These are phyloP conservation scores for Aspergillus mulundensis DNA, from an alignment of 495 filamentous ascomycete genomes.

Conservation along the genomic window DNA sequence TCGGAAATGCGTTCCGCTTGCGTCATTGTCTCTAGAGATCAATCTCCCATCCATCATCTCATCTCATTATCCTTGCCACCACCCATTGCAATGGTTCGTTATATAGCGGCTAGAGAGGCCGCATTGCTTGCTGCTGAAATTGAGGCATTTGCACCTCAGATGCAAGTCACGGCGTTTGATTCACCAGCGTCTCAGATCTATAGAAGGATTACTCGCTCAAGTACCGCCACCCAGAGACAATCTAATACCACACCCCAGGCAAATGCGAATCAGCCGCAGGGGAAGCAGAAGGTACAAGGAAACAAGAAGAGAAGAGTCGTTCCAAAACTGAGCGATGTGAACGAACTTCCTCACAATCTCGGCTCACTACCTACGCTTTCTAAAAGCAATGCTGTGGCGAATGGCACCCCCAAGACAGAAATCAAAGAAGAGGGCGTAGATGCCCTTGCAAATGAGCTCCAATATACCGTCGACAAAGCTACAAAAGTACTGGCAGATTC, in stretches of 20 bases:
- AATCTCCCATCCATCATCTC: neutral
- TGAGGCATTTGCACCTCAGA: neutral
- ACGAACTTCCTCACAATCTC: conserved; percentile 46
- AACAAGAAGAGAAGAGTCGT: conserved; percentile 9
- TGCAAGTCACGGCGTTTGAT: neutral
- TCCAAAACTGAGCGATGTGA: conserved; percentile 11
- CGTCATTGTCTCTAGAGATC: neutral
- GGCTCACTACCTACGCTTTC: conserved; percentile 15
- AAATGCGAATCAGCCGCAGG: neutral
- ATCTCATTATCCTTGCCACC: neutral
- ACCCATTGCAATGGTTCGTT: conserved; percentile 18
- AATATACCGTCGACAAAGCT: conserved; percentile 22
- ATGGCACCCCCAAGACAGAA: neutral
- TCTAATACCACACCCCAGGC: neutral
- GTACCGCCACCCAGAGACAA: neutral
- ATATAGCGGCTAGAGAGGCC: conserved; percentile 19
- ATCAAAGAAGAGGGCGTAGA: conserved; percentile 13
- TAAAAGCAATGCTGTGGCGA: neutral
- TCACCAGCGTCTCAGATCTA: neutral
- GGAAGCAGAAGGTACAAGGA: conserved; percentile 25
- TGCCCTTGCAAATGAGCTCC: conserved; percentile 13
- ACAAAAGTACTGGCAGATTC: neutral
- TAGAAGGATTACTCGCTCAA: conserved; percentile 2
- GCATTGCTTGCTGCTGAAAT: conserved; percentile 15
- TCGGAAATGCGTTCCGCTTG: neutral